Conservation (phyloP, 192 early-diverging fungal species). For the Coemansia sp. region DNA sequence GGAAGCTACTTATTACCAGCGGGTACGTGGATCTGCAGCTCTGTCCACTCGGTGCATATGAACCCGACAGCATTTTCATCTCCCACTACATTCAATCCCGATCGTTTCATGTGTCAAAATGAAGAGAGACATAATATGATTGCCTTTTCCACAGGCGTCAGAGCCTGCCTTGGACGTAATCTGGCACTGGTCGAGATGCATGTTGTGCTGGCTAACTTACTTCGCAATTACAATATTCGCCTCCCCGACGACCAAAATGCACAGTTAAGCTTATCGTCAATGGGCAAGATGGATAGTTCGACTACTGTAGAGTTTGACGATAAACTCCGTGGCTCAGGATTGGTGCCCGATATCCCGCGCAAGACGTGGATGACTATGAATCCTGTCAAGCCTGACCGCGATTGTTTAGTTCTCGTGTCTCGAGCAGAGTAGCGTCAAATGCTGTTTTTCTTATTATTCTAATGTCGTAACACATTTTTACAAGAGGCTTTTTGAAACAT, state of each 20-base stretch:
- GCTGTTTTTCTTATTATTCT: not conserved
- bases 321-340: not conserved
- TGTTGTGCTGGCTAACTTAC: constrained; percentile 43
- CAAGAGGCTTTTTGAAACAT: too few relatives aligned
- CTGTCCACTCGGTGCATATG: constrained; percentile 34
- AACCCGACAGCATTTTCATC: constrained; percentile 20
- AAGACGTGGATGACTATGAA: constrained; percentile 42
- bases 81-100: constrained; percentile 36
- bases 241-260: not conserved
- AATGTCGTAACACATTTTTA: too few relatives aligned
- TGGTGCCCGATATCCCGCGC: constrained; percentile 23
- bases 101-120: constrained; percentile 31
- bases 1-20: constrained; percentile 39
- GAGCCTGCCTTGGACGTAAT: constrained; percentile 53
- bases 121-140: constrained; percentile 23
- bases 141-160: constrained; percentile 56
- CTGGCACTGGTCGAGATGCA: constrained; percentile 56
- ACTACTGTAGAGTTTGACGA: not conserved
- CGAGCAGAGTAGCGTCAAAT: not conserved
- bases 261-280: not conserved
- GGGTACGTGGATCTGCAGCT: constrained; percentile 47
- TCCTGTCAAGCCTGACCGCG: constrained; percentile 33
- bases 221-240: constrained; percentile 31
- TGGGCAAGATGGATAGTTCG: not conserved
- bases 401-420: constrained; percentile 32